Base-by-base conservation (phyloP, 2,329 filamentous ascomycete genomes). In the Alternaria rosae region DNA sequence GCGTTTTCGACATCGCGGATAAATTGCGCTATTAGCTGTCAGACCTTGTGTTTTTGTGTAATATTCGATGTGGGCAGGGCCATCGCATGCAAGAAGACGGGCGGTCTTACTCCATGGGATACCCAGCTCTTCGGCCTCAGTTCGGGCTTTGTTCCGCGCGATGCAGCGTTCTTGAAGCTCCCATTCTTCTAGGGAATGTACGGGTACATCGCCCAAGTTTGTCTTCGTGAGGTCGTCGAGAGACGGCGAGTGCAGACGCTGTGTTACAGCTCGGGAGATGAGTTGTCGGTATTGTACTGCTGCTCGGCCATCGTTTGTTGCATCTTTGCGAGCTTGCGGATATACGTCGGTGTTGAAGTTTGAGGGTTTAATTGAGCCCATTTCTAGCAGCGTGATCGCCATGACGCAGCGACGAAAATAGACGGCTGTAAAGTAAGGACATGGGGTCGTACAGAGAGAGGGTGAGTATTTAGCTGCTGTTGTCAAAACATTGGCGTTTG, bases 271-370 rank as follows among this genome's bases (percentile, higher is more conserved):
- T 8, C 64, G 51, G 3, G 67, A 71, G 13, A 70, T 43, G 42
- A 71, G 66, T n/a, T 66, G 66, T 48, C 69, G 56, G 50, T 71
- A 71, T 5, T 58, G 35, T 5, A 62, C 28, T 43, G 4, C 7
- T 20, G 53, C 41, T 4, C 0, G 41, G 1, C 1, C 20, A 13
- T 47, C 45, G 6, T 28, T 20, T 17, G 17, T 30, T 1, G 35
- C 12, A n/a, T 9, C 25, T 5, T 35, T n/a, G 26, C 21, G 32
- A 3, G 1, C 15, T 17, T 3, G 6, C 10, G 23, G 5, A 30
- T 17, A 15, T 3, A 9, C 35, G 21, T 41, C 9, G 7, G 7
- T 26, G 12, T 38, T 25, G n/a, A 32, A 10, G 25, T 20, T 26
- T 8, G 35, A 11, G 12, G 20, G 6, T 12, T 12, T 54, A 15